A percentile compares a stretch with the other conserved stretches of the same genome.
Evolutionary conservation across 202 grass and related monocot species (phyloP).

Genomic region (Schoenoplectus triqueter): DNA sequence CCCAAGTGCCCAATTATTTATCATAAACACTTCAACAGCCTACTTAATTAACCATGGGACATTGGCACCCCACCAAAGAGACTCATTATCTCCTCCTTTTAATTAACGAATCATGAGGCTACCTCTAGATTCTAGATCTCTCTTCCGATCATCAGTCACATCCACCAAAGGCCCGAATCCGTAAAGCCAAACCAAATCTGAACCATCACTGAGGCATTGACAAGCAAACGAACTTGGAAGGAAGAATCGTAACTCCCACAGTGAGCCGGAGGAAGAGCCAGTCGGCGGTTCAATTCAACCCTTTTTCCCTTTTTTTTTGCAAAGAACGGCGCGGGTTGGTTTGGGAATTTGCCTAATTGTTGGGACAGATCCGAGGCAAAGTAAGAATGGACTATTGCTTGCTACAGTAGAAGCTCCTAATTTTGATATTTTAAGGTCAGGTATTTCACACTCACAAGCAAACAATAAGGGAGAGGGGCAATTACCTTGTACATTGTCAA

Average conservation of each 20-base stretch:
- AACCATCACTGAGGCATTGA: not conserved
- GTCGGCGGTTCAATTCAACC: not conserved
- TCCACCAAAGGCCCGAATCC: not conserved
- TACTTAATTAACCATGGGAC: not conserved
- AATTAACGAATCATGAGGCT: constrained; percentile 4
- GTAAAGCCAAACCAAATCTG: not conserved
- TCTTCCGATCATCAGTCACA: constrained; percentile 8
- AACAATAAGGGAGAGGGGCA: not conserved
- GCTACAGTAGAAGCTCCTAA: not conserved
- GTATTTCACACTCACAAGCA: not conserved
- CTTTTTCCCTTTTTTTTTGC: too few relatives aligned
- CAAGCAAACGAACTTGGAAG: not conserved
- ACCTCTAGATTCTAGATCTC: constrained; percentile 4
- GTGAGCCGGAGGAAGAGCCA: not conserved
- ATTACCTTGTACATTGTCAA: not conserved
- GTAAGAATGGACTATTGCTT: not conserved
- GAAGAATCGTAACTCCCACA: not conserved
- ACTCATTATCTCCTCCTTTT: not conserved
- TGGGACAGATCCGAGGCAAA: not conserved
- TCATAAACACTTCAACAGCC: not conserved
- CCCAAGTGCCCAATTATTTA: not conserved
- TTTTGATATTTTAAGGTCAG: not conserved
- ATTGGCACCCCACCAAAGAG: not conserved
- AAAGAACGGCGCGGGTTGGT: too few relatives aligned
- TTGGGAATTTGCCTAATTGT: too few relatives aligned